Evolutionary conservation across 2,329 filamentous ascomycete genomes (phyloP).

Genomic region (Gaeumannomyces tritici): DNA sequence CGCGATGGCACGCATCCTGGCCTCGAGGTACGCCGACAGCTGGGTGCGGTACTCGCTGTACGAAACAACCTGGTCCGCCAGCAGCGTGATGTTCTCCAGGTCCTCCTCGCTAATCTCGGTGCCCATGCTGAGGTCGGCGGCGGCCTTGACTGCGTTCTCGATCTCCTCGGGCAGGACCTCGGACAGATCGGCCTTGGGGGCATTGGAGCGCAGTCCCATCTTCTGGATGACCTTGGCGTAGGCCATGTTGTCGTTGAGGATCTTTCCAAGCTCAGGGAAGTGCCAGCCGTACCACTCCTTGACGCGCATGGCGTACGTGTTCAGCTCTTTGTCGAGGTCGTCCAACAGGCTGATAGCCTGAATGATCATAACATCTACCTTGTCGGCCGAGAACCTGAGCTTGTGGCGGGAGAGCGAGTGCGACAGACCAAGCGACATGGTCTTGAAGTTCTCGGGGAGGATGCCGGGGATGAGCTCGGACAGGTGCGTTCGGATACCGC

Average conservation of each 20-base stretch:
- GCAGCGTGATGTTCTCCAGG: constrained; percentile 80
- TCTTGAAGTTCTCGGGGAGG: constrained; percentile 74
- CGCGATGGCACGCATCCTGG: constrained; percentile 93
- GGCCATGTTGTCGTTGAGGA: constrained; percentile 92
- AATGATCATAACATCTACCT: constrained; percentile 99
- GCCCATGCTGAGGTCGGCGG: constrained; percentile 96
- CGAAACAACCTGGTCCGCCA: constrained; percentile 87
- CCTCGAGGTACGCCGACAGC: constrained; percentile 80
- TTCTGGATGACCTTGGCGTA: constrained; percentile 82
- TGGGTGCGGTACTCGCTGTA: constrained; percentile 86
- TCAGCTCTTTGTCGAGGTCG: constrained; percentile 96
- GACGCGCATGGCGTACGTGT: constrained; percentile 97
- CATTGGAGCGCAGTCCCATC: constrained; percentile 82
- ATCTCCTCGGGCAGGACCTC: constrained; percentile 94
- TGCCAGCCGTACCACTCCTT: constrained; percentile 99
- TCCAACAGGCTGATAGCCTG: constrained; percentile 91
- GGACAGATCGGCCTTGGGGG: constrained; percentile 66
- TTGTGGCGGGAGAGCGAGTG: constrained; percentile 96
- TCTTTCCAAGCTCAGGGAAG: constrained; percentile 96
- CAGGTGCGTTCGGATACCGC: constrained; percentile 85
- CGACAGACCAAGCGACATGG: constrained; percentile 91
- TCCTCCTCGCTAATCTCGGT: constrained; percentile 93
- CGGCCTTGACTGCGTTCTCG: constrained; percentile 81
- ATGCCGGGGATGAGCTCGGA: constrained; percentile 86
- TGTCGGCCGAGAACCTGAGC: constrained; percentile 96